A percentile compares a stretch with the other conserved stretches of the same genome.
phyloP scores from a whole-genome alignment of 2,329 filamentous ascomycete species.

The Nothophoma quercina region DNA sequence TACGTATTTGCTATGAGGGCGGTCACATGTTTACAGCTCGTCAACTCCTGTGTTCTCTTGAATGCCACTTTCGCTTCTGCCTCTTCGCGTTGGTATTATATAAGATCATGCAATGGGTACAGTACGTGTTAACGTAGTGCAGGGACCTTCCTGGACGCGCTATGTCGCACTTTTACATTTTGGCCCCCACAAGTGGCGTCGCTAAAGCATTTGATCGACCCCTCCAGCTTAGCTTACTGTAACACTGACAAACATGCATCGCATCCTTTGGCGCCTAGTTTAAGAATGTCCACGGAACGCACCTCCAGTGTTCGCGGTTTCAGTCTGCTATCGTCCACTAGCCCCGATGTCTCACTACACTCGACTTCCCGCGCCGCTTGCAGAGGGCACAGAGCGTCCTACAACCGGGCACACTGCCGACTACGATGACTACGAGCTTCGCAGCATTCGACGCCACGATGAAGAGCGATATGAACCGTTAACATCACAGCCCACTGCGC shows the following conservation, averaged over 20 bases:
- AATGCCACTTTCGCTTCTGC: neutral
- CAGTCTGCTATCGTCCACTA: neutral
- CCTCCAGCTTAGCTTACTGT: neutral
- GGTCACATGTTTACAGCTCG: neutral
- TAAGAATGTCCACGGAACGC: too few species aligned
- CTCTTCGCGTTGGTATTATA: too few species aligned
- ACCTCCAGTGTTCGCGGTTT: too few species aligned
- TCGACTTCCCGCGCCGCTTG: neutral
- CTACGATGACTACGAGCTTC: neutral
- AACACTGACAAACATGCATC: neutral
- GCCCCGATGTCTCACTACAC: slow-evolving; percentile 1
- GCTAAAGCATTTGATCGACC: neutral
- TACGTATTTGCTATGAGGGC: neutral
- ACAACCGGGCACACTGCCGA: neutral
- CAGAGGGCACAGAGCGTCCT: neutral
- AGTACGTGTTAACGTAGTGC: neutral
- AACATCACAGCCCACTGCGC: neutral
- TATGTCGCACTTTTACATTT: neutral
- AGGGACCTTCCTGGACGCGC: neutral
- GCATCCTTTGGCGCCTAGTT: too few species aligned
- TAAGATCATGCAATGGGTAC: too few species aligned
- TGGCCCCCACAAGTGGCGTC: neutral
- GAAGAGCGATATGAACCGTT: slow-evolving; percentile 1
- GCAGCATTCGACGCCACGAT: neutral
- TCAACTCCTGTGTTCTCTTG: neutral